A percentile compares a stretch with the other conserved stretches of the same genome.
Evolutionary conservation across 2,329 filamentous ascomycete genomes (phyloP).

Genomic region (Fusarium torreyae): DNA sequence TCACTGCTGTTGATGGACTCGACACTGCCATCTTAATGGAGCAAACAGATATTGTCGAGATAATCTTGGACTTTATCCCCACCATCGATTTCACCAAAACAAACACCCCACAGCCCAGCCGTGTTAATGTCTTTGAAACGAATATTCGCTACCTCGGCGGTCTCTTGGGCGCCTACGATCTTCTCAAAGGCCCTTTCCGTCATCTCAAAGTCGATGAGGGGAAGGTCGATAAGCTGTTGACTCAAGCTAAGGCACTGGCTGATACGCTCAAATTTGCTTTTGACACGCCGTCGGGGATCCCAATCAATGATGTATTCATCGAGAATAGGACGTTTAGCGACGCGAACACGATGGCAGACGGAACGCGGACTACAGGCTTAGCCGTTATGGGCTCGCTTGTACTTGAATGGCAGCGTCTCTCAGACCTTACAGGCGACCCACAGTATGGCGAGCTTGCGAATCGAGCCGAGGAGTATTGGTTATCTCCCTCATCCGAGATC

Average conservation of each 20-base stretch:
- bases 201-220: constrained; percentile 55
- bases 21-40: too few species aligned
- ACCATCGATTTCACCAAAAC: too few species aligned
- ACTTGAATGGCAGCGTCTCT: constrained; percentile 28
- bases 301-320: constrained; percentile 1
- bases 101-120: constrained; percentile 22
- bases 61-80: too few species aligned
- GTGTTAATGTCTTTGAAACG: constrained; percentile 69
- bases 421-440: constrained; percentile 18
- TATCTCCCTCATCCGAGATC: constrained; percentile 20
- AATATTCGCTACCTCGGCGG: constrained; percentile 70
- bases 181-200: constrained; percentile 57
- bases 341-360: not conserved
- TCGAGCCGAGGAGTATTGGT: constrained; percentile 16
- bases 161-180: constrained; percentile 65
- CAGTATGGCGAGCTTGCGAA: constrained; percentile 13
- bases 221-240: constrained; percentile 67
- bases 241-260: constrained; percentile 76
- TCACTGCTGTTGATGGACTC: too few species aligned
- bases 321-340: constrained; percentile 16
- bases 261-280: constrained; percentile 40
- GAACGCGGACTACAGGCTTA: not conserved
- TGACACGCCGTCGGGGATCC: constrained; percentile 18
- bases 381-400: constrained; percentile 23
- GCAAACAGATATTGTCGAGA: too few species aligned